Evolutionary conservation across 2,329 filamentous ascomycete species (phyloP).

Genomic region (Fusarium buxicola): DNA sequence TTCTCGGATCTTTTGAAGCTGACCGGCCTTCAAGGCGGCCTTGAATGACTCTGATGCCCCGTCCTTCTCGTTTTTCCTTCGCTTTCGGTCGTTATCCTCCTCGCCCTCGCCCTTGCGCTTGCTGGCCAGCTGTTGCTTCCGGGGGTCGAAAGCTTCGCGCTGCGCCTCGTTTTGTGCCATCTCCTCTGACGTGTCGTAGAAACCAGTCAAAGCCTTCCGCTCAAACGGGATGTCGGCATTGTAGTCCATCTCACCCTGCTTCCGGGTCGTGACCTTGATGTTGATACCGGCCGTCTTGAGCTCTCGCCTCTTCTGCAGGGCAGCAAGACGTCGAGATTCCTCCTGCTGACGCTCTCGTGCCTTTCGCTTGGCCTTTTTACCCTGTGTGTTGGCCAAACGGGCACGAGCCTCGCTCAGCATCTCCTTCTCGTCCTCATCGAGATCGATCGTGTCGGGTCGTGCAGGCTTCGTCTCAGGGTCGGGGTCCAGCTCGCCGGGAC

Average conservation of each 20-base stretch:
- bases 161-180: constrained; percentile 83
- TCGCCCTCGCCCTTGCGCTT: constrained; percentile 97
- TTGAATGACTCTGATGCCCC: constrained; percentile 82
- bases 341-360: constrained; percentile 95
- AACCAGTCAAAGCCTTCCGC: constrained; percentile 87
- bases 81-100: constrained; percentile 82
- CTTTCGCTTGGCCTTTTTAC: constrained; percentile 99
- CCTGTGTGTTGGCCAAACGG: constrained; percentile 95
- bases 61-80: constrained; percentile 89
- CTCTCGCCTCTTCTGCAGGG: constrained; percentile 94
- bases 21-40: constrained; percentile 91
- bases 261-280: constrained; percentile 91
- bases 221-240: constrained; percentile 99
- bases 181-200: constrained; percentile 93
- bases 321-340: constrained; percentile 88
- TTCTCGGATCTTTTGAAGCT: constrained; percentile 93
- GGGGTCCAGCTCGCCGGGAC: constrained; percentile 95
- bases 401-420: constrained; percentile 98
- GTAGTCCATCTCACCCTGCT: constrained; percentile 99
- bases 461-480: constrained; percentile 97
- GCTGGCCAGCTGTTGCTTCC: constrained; percentile 88
- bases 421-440: constrained; percentile 99
- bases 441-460: constrained; percentile 94
- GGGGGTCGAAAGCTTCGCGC: constrained; percentile 87
- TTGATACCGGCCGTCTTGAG: constrained; percentile 98